phyloP scores from a whole-genome alignment of 2,329 filamentous ascomycete genomes.

The Ilyonectria mors-panacis region DNA sequence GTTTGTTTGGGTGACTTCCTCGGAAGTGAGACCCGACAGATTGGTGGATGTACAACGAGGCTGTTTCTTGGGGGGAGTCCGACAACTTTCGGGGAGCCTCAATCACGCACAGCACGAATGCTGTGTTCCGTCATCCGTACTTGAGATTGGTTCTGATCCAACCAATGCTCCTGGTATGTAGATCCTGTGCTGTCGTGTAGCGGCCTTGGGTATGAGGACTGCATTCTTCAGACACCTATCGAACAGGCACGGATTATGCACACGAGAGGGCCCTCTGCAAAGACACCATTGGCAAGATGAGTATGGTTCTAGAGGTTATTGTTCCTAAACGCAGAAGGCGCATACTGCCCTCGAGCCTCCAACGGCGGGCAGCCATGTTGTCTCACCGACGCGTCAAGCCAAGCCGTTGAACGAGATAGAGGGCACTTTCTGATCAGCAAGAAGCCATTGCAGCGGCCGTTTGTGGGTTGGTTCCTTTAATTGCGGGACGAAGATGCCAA shows the following conservation, averaged over 20 bases:
- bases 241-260: neutral
- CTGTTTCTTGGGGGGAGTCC: neutral
- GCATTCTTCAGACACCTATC: constrained; percentile 13
- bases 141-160: constrained; percentile 18
- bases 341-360: constrained; percentile 1
- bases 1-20: neutral
- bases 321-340: neutral
- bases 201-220: neutral
- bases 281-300: neutral
- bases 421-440: neutral
- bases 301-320: neutral
- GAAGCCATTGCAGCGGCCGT: neutral
- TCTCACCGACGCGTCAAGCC: constrained; percentile 15
- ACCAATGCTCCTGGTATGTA: neutral
- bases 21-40: neutral
- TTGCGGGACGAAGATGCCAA: neutral
- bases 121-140: constrained; percentile 2
- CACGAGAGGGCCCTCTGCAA: neutral
- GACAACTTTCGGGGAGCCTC: constrained; percentile 25
- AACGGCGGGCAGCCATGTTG: constrained; percentile 12
- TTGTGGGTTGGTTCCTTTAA: neutral
- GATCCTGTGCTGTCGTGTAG: constrained; percentile 9
- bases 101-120: constrained; percentile 6
- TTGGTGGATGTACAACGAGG: neutral
- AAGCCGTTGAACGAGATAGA: constrained; percentile 4